Percentiles rank a stretch among this genome's conserved stretches.
Conservation (phyloP, 2,329 filamentous ascomycete genomes). For the Fusarium hainanense region DNA sequence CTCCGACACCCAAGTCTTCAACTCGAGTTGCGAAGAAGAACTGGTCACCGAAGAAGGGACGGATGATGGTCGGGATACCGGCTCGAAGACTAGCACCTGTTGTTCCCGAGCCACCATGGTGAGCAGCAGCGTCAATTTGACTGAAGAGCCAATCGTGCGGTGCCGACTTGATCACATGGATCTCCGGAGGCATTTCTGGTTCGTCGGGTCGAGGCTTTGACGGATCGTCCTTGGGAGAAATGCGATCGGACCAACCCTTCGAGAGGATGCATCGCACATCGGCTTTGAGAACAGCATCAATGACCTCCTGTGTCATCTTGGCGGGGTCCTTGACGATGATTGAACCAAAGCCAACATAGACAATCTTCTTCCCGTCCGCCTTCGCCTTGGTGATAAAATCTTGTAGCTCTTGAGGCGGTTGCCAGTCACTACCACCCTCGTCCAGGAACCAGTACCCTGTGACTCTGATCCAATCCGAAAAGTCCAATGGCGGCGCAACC, state of each 20-base stretch:
- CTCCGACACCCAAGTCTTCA: slow-evolving; percentile 92
- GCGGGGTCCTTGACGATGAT: slow-evolving; percentile 92
- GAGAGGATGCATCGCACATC: slow-evolving; percentile 95
- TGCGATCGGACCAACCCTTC: slow-evolving; percentile 95
- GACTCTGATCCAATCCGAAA: slow-evolving; percentile 96
- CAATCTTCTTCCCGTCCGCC: slow-evolving; percentile 85
- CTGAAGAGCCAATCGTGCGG: slow-evolving; percentile 97
- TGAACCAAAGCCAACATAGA: slow-evolving; percentile 97
- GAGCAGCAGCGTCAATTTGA: slow-evolving; percentile 92
- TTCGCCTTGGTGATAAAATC: slow-evolving; percentile 88
- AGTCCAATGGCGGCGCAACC: slow-evolving; percentile 93
- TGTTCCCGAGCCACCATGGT: slow-evolving; percentile 94
- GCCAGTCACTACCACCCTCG: slow-evolving; percentile 72
- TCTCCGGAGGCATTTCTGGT: slow-evolving; percentile 78
- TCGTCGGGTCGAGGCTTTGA: slow-evolving; percentile 66
- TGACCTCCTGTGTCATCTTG: slow-evolving; percentile 90
- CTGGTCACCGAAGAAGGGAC: slow-evolving; percentile 97
- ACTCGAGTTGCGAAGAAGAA: slow-evolving; percentile 94
- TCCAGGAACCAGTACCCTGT: slow-evolving; percentile 99
- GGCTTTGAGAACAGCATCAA: slow-evolving; percentile 89
- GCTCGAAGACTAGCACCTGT: slow-evolving; percentile 93
- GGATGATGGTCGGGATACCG: slow-evolving; percentile 92
- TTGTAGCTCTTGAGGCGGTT: slow-evolving; percentile 78
- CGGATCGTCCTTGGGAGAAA: slow-evolving; percentile 60
- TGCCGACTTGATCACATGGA: slow-evolving; percentile 87